Evolutionary conservation across 2,329 filamentous ascomycete genomes (phyloP).

Genomic region (Epicoccum sorghinum): DNA sequence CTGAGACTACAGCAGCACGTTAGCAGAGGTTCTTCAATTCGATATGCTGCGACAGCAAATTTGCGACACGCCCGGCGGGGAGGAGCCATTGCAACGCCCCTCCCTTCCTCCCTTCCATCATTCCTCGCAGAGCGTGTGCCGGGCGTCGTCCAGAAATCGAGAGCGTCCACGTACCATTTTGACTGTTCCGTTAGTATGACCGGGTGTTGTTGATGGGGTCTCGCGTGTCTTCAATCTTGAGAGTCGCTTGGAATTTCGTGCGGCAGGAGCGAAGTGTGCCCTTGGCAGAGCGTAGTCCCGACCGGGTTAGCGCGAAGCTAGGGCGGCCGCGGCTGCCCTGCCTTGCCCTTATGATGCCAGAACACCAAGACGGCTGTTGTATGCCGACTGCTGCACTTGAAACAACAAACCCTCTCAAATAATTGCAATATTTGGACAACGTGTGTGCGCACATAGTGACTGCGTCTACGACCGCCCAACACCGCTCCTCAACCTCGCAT

Average conservation of each 20-base stretch:
- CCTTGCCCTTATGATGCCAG: slow-evolving; percentile 24
- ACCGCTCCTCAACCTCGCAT: no score
- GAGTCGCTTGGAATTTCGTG: slow-evolving; percentile 19
- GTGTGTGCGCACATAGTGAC: no score
- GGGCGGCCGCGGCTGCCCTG: slow-evolving; percentile 22
- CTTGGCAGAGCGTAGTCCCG: slow-evolving; percentile 20
- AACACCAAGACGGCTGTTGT: background rate
- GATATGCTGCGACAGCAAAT: slow-evolving; percentile 19
- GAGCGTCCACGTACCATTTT: slow-evolving; percentile 46
- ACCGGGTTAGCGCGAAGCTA: slow-evolving; percentile 2
- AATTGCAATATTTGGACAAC: no score
- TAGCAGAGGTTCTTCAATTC: slow-evolving; percentile 14
- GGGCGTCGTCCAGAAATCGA: slow-evolving; percentile 18
- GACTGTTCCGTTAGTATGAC: slow-evolving; percentile 46
- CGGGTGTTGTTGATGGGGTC: slow-evolving; percentile 44
- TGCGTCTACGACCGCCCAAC: no score
- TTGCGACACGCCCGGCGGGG: slow-evolving; percentile 29
- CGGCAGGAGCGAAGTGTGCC: slow-evolving; percentile 24
- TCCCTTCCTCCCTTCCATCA: slow-evolving; percentile 9
- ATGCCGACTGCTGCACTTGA: background rate
- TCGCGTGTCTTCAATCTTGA: slow-evolving; percentile 44
- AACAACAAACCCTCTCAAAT: no score
- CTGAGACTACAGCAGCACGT: slow-evolving; percentile 15
- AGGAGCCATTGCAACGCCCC: slow-evolving; percentile 22
- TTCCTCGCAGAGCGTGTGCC: slow-evolving; percentile 20